A percentile compares a stretch with the other conserved stretches of the same genome.
phyloP scores from a whole-genome alignment of 164 flowering plant genomes.

The Magnolia officinalis region DNA sequence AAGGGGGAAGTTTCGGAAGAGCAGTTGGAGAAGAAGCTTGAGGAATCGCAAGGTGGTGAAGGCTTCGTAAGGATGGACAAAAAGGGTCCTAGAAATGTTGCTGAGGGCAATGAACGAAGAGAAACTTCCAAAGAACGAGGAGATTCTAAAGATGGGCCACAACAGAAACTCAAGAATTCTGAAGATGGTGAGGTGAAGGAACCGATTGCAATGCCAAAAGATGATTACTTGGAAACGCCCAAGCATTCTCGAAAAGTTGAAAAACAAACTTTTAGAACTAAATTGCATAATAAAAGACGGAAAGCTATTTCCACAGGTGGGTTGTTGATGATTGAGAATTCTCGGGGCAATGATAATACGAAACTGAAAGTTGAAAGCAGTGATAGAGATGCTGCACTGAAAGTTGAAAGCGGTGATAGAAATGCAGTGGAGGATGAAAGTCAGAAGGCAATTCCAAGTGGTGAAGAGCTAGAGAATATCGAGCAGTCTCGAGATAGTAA shows the following conservation, averaged over 20 bases:
- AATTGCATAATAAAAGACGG: constrained; percentile 30
- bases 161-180: neutral
- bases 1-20: neutral
- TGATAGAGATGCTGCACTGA: neutral
- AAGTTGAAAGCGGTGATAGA: neutral
- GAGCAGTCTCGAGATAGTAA: too few species aligned
- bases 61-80: neutral
- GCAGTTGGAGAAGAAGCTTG: neutral
- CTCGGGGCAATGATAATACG: neutral
- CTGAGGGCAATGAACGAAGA: constrained; percentile 6
- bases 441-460: too few species aligned
- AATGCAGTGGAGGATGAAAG: neutral
- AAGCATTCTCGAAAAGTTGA: constrained; percentile 11
- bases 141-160: neutral
- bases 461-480: too few species aligned
- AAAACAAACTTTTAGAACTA: constrained; percentile 13
- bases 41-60: neutral
- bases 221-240: constrained; percentile 17
- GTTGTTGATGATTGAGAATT: constrained; percentile 2
- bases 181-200: constrained; percentile 10
- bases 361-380: neutral
- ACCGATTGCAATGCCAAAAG: constrained; percentile 5
- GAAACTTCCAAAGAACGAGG: neutral
- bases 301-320: constrained; percentile 8
- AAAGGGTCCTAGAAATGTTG: neutral